phyloP scores from a whole-genome alignment of 164 flowering plant species.

The Berberis thunbergii region DNA sequence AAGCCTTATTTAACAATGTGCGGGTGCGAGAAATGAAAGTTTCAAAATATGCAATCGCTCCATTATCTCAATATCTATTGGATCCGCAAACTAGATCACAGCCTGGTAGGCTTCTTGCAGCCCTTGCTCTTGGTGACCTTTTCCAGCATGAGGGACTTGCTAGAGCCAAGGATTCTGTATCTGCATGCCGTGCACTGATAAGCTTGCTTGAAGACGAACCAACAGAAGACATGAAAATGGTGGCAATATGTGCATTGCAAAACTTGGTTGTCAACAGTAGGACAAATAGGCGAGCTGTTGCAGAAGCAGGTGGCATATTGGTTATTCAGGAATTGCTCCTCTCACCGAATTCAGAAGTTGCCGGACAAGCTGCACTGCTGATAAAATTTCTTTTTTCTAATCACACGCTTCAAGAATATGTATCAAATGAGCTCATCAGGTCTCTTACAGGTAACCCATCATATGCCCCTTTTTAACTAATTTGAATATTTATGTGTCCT shows the following conservation, averaged over 20 bases:
- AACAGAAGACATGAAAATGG: slow-evolving; percentile 79
- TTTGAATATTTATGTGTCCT: neutral
- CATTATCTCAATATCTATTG: slow-evolving; percentile 72
- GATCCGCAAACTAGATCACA: slow-evolving; percentile 82
- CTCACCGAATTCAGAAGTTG: slow-evolving; percentile 58
- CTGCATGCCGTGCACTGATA: slow-evolving; percentile 80
- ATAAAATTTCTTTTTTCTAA: slow-evolving; percentile 69
- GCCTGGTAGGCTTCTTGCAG: slow-evolving; percentile 68
- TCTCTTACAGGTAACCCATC: slow-evolving; percentile 59
- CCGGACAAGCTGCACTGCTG: slow-evolving; percentile 74
- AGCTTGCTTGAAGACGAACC: slow-evolving; percentile 80
- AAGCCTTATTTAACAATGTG: slow-evolving; percentile 66
- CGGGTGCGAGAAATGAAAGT: slow-evolving; percentile 75
- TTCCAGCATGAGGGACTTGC: slow-evolving; percentile 81
- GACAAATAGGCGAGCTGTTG: slow-evolving; percentile 83
- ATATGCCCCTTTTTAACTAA: neutral
- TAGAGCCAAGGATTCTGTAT: slow-evolving; percentile 68
- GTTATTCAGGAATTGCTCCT: slow-evolving; percentile 66
- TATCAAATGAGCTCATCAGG: slow-evolving; percentile 81
- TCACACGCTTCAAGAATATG: slow-evolving; percentile 88
- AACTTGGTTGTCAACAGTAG: slow-evolving; percentile 81
- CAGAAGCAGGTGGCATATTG: slow-evolving; percentile 89
- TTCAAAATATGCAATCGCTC: slow-evolving; percentile 75
- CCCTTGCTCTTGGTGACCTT: slow-evolving; percentile 80
- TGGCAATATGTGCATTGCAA: slow-evolving; percentile 83